A percentile compares a stretch with the other conserved stretches of the same genome.
Evolutionary conservation across 192 early-diverging fungal genomes (phyloP).

Genomic region (Radiomyces spectabilis): DNA sequence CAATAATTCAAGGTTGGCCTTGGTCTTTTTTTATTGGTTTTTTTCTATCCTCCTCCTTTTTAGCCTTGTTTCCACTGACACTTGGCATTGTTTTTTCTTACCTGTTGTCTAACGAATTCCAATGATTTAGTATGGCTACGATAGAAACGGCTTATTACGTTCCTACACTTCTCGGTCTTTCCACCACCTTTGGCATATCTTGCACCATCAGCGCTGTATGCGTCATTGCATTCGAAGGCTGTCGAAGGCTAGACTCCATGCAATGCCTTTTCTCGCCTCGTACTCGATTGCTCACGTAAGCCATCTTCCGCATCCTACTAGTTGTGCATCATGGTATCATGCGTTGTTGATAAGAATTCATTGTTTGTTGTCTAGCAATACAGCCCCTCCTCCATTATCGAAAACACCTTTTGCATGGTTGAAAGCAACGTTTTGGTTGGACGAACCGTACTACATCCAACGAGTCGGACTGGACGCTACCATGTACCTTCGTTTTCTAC

Average conservation of each 20-base stretch:
- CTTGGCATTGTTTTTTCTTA: no score
- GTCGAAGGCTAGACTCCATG: conserved; percentile 37
- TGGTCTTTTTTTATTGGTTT: conserved; percentile 1
- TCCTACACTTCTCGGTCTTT: conserved; percentile 42
- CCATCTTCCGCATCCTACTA: no score
- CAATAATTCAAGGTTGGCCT: no score
- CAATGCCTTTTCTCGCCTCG: conserved; percentile 42
- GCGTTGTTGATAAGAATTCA: no score
- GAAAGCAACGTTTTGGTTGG: conserved; percentile 26
- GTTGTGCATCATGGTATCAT: no score
- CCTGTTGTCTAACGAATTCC: no score
- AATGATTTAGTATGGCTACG: no score
- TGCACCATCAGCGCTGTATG: conserved; percentile 34
- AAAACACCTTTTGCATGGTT: conserved; percentile 43
- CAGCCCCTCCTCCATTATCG: conserved; percentile 40
- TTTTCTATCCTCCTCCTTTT: no score
- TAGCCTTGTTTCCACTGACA: no score
- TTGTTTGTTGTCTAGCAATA: conserved; percentile 26
- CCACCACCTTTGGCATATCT: conserved; percentile 43
- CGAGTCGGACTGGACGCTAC: conserved; percentile 53
- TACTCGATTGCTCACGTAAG: conserved; percentile 33
- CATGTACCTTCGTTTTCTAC: conserved; percentile 55
- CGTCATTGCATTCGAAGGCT: conserved; percentile 43
- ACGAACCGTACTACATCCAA: conserved; percentile 44
- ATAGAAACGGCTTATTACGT: conserved; percentile 33